Evolutionary conservation across 1,284 basidiomycete species (phyloP), one percentile per base, ranked within the genome.

Genomic region (Gomphus bonarii): DNA sequence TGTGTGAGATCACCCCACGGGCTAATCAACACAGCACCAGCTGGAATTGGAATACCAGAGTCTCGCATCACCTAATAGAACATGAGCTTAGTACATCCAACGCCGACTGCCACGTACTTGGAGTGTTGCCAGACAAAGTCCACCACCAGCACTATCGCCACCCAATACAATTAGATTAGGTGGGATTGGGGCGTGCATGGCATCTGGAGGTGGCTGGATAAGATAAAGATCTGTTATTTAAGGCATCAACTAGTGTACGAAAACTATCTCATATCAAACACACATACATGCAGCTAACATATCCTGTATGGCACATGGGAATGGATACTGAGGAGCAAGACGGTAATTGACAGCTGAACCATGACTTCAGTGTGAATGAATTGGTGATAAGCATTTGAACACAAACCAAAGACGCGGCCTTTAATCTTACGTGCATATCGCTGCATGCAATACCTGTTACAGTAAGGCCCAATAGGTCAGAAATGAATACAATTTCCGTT

Each of bases 1-100:
- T 99, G 95, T 0, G 92, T 95, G 51, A 98, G 71, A 69, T 98
- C 95, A 67, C 88, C 90, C 91, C 91, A 95, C 0, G 93, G 92
- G 31, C 89, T 92, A 61, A 95, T 85, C 31, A 94, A 72, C 4
- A 93, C 76, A 1, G 81, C 90, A 7, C 91, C 94, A 1, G 93
- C 91, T 0, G 95, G 95, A 50, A 82, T 64, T 1, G 92, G 92
- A 25, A 97, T 73, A 0, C 81, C 84, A 1, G 81, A 73, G 69
- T 99, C 97, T 3, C 97, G 86, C 38, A 99, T 79, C n/a, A 97
- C 46, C 55, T 57, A 20, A 16, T 6, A n/a, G 9, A 30, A 31
- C n/a, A 16, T 30, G 40, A 44, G 40, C 30, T 54, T 38, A 33
- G 14, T 54, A 46, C 36, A 51, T 33, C 12, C 22, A 14, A 51